Evolutionary conservation across 1,284 basidiomycete genomes (phyloP).

Genomic region (Lignosus rhinocerotis): DNA sequence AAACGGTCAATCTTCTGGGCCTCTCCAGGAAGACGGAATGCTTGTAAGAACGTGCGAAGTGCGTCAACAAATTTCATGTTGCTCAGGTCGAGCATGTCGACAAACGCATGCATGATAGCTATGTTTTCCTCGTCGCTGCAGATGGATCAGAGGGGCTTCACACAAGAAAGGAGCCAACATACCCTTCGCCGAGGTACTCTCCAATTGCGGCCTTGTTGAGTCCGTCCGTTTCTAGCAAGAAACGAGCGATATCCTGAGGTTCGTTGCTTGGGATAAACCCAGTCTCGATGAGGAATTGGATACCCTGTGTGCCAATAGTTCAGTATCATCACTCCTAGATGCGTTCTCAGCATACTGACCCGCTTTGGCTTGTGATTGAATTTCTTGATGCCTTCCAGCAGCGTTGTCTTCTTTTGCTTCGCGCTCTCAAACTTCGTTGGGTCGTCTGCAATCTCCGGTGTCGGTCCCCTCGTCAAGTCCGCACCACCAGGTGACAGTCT

Average conservation of each 20-base stretch:
- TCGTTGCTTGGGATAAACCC: slow-evolving; percentile 83
- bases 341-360: slow-evolving; percentile 38
- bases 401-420: slow-evolving; percentile 94
- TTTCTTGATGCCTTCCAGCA: slow-evolving; percentile 95
- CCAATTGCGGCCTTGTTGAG: slow-evolving; percentile 96
- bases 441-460: slow-evolving; percentile 84
- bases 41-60: slow-evolving; percentile 84
- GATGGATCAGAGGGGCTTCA: slow-evolving; percentile 16
- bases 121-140: slow-evolving; percentile 83
- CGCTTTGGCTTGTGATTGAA: slow-evolving; percentile 99
- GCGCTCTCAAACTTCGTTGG: slow-evolving; percentile 94
- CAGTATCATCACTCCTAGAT: slow-evolving; percentile 7
- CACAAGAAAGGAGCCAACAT: slow-evolving; percentile 31
- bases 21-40: slow-evolving; percentile 94
- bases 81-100: slow-evolving; percentile 87
- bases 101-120: slow-evolving; percentile 94
- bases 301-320: slow-evolving; percentile 53
- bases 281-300: slow-evolving; percentile 86
- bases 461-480: slow-evolving; percentile 62
- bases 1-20: slow-evolving; percentile 98
- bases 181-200: slow-evolving; percentile 98
- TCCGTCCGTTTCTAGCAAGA: slow-evolving; percentile 90
- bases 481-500: slow-evolving; percentile 50
- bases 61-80: slow-evolving; percentile 85
- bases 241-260: slow-evolving; percentile 84